phyloP scores from a whole-genome alignment of 2,329 filamentous ascomycete genomes.

The Pseudopyrenochaeta lycopersici region DNA sequence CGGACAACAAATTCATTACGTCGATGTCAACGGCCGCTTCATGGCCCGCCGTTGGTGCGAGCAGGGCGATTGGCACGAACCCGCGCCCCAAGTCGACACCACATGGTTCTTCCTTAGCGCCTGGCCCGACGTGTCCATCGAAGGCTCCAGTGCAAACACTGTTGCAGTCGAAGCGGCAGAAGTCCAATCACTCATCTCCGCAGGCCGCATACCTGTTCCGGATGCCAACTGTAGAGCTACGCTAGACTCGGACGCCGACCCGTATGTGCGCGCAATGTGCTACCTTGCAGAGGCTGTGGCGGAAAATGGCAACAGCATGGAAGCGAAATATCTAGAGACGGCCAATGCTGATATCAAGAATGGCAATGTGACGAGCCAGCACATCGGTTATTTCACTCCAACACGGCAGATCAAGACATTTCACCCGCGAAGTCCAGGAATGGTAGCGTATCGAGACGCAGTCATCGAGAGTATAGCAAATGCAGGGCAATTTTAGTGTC shows the following conservation, averaged over 20 bases:
- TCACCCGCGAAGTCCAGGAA: conserved; percentile 5
- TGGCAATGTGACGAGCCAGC: conserved; percentile 1
- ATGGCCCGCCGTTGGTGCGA: conserved; percentile 7
- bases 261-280: not conserved
- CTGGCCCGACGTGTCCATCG: conserved; percentile 5
- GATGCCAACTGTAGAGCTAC: conserved; percentile 1
- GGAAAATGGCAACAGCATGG: not conserved
- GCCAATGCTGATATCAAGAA: conserved; percentile 5
- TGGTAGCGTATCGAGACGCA: conserved; percentile 4
- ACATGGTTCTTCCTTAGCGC: conserved; percentile 9
- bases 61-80: conserved; percentile 5
- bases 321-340: conserved; percentile 3
- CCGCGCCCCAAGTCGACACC: not conserved
- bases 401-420: conserved; percentile 10
- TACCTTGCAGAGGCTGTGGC: conserved; percentile 2
- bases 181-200: not conserved
- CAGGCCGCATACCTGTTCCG: conserved; percentile 2
- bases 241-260: conserved; percentile 3
- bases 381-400: conserved; percentile 2
- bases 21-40: conserved; percentile 4
- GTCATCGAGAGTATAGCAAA: conserved; percentile 1
- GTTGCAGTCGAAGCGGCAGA: not conserved
- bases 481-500: not conserved
- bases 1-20: conserved; percentile 1
- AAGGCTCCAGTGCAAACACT: not conserved